A percentile compares a stretch with the other conserved stretches of the same genome.
Evolutionary conservation across 768 basidiomycete species (phyloP).

Genomic region (Mycena albidolilacea): DNA sequence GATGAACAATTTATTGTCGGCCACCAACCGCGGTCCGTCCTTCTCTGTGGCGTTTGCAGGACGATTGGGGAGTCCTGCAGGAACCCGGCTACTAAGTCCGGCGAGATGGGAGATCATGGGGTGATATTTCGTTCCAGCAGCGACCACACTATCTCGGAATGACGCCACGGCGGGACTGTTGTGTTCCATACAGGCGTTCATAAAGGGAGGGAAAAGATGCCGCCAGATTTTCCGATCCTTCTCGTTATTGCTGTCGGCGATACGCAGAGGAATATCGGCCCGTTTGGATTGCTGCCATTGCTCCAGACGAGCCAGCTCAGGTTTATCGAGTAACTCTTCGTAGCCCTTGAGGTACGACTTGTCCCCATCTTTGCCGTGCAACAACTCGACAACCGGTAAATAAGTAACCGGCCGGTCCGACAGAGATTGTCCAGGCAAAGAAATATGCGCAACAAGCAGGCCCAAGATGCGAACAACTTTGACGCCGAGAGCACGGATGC

Average conservation of each 20-base stretch:
- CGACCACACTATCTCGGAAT: conserved; percentile 77
- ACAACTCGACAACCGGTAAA: conserved; percentile 63
- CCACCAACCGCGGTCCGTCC: conserved; percentile 66
- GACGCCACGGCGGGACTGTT: conserved; percentile 59
- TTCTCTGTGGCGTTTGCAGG: conserved; percentile 57
- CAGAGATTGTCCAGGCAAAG: conserved; percentile 48
- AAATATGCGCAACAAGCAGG: conserved; percentile 62
- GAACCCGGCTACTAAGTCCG: conserved; percentile 73
- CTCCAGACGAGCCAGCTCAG: conserved; percentile 72
- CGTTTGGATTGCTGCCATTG: conserved; percentile 76
- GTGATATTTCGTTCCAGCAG: conserved; percentile 79
- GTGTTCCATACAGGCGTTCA: conserved; percentile 69
- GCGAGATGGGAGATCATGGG: conserved; percentile 81
- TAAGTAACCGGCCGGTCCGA: conserved; percentile 46
- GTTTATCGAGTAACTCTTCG: conserved; percentile 75
- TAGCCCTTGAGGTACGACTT: conserved; percentile 70
- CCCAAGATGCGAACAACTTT: conserved; percentile 75
- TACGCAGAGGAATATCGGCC: conserved; percentile 71
- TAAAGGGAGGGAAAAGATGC: conserved; percentile 76
- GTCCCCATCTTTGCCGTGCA: conserved; percentile 66
- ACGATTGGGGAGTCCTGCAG: conserved; percentile 62
- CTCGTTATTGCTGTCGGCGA: conserved; percentile 80
- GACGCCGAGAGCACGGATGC: conserved; percentile 72
- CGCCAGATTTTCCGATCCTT: conserved; percentile 83
- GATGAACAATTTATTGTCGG: conserved; percentile 71